Evolutionary conservation across 1,284 basidiomycete species (phyloP), one percentile per base, ranked within the genome.

Genomic region (Rhizopogon parksii): DNA sequence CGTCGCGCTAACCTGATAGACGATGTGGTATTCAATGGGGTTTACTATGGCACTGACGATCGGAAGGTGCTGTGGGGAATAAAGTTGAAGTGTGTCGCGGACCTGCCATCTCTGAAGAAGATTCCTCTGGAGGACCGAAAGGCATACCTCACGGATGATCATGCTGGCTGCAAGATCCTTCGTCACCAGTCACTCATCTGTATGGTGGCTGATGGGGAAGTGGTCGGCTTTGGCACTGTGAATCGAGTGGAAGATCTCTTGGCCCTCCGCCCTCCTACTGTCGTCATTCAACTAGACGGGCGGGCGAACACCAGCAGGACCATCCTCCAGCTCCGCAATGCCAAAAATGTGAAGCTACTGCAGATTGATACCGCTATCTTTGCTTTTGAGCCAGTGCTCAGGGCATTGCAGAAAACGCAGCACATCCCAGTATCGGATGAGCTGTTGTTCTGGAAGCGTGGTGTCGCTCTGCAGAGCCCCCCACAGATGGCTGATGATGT

Each of bases 361-460:
- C 74, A 75, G 52, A 74, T 82, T 40, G 71, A 82, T 53, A 76
- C 77, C 0, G 78, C 79, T 0, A 59, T 81, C 3, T 82, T 83
- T 56, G 65, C 80, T 0, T 82, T 73, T 53, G 75, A 80, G 56
- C 79, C 79, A 1, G 65, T 82, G 24, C 65, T 83, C 15, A 70
- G 67, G 38, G 72, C 71, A 3, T 63, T 83, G 19, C 72, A 82
- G 60, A 58, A 67, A 15, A 71, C 67, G 38, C 65, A 57, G 11
- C 54, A 47, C 0, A 50, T 79, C 8, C 72, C 77, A 3, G 64
- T 83, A 2, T 59, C 71, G 0, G 52, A 59, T 2, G 79, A 81
- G 51, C 54, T 82, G 4, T 54, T 82, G 1, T 68, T 72, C 19
- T 81, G 79, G 78, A 63, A 67, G 12, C 50, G 66, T 1, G 65